Evolutionary conservation across 2,329 filamentous ascomycete genomes (phyloP).

Genomic region (Ophiostoma novo-ulmi): DNA sequence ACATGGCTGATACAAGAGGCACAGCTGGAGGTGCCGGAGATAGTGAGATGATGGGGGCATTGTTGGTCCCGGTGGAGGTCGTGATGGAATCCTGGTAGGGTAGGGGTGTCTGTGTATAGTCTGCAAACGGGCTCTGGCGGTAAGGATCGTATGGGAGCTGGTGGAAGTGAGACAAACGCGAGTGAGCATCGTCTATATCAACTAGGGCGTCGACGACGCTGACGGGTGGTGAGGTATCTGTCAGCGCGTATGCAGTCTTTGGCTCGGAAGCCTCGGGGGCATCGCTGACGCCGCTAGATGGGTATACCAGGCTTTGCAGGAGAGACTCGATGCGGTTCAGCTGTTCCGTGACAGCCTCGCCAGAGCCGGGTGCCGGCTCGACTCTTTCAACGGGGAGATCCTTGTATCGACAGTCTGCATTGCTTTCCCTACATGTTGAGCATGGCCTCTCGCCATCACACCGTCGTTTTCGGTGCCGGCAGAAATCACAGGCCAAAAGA

Average conservation of each 20-base stretch:
- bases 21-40: not conserved
- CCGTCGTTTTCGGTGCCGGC: constrained; percentile 37
- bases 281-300: not conserved
- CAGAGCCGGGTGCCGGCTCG: constrained; percentile 24
- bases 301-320: constrained; percentile 25
- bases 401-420: constrained; percentile 39
- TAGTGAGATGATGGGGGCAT: not conserved
- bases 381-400: constrained; percentile 34
- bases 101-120: not conserved
- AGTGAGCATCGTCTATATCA: not conserved
- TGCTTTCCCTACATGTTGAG: constrained; percentile 38
- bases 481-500: constrained; percentile 40
- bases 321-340: constrained; percentile 38
- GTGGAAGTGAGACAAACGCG: not conserved
- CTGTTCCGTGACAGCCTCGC: constrained; percentile 35
- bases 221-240: not conserved
- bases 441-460: constrained; percentile 39
- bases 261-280: not conserved
- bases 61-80: not conserved
- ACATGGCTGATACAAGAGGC: not conserved
- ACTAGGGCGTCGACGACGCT: not conserved
- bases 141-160: not conserved
- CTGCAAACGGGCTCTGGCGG: not conserved
- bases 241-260: not conserved
- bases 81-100: not conserved